Percentiles rank a stretch among this genome's conserved stretches.
phyloP scores from a whole-genome alignment of 2,329 filamentous ascomycete species.

The Calycina marina region DNA sequence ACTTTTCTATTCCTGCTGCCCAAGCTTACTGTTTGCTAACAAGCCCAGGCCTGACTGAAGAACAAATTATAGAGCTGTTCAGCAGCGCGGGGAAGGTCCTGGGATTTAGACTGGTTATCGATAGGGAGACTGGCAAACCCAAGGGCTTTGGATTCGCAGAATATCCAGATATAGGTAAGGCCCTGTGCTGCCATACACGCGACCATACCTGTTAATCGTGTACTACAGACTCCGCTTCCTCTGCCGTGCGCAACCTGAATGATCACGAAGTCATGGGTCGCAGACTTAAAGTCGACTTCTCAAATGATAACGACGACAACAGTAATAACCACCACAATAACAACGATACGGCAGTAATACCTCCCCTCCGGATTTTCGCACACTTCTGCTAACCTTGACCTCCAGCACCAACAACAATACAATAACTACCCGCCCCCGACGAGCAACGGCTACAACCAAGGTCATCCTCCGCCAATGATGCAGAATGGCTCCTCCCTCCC shows the following conservation, averaged over 20 bases:
- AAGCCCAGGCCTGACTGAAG: constrained; percentile 85
- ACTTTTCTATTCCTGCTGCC: constrained; percentile 2
- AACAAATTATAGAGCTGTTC: constrained; percentile 91
- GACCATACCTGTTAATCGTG: constrained; percentile 1
- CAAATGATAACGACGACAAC: constrained; percentile 67
- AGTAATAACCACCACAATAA: constrained; percentile 25
- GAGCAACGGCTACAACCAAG: constrained; percentile 19
- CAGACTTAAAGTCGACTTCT: constrained; percentile 90
- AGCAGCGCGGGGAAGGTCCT: constrained; percentile 79
- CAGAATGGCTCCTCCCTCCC: constrained; percentile 45
- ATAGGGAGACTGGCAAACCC: constrained; percentile 83
- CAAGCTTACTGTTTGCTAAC: no score
- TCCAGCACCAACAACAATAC: no score
- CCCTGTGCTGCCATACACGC: constrained; percentile 1
- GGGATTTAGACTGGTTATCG: constrained; percentile 87
- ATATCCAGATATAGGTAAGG: constrained; percentile 72
- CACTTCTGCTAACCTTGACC: no score
- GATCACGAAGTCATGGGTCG: constrained; percentile 91
- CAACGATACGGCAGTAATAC: constrained; percentile 6
- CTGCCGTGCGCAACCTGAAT: constrained; percentile 88
- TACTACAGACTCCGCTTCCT: constrained; percentile 60
- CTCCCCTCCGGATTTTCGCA: no score
- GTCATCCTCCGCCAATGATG: constrained; percentile 21
- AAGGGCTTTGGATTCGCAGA: constrained; percentile 97
- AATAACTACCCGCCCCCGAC: neutral